These are phyloP conservation scores for Fallopia convolvulus DNA, from an alignment of 148 eudicot species.

Conservation along the genomic window DNA sequence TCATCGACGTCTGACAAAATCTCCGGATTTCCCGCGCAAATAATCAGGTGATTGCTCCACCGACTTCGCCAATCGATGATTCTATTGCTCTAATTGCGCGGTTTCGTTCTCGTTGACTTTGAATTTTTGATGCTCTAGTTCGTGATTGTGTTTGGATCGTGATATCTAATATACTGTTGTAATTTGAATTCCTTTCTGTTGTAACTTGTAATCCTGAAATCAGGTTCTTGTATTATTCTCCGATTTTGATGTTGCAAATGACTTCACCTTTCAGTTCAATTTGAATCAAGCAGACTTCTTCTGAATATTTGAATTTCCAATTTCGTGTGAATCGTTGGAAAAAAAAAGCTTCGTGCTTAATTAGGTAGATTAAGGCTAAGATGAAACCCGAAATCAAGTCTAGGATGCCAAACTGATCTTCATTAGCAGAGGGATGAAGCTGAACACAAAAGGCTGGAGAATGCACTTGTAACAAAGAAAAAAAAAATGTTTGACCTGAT, in stretches of 20 bases:
- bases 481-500: no score
- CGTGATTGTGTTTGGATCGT: background rate
- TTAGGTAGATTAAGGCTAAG: no score
- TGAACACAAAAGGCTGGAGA: background rate
- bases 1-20: constrained; percentile 19
- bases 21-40: background rate
- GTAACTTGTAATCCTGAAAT: background rate
- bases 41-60: background rate
- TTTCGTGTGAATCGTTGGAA: no score
- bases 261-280: background rate
- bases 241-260: no score
- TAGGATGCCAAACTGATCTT: background rate
- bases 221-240: background rate
- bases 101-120: background rate
- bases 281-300: background rate
- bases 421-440: background rate
- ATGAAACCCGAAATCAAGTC: no score
- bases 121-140: background rate
- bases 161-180: background rate
- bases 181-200: background rate
- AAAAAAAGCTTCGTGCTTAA: no score
- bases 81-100: background rate
- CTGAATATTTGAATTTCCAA: no score
- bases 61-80: background rate
- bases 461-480: background rate